Evolutionary conservation across 495 filamentous ascomycete species (phyloP).

Genomic region (Penicillium verhagenii): DNA sequence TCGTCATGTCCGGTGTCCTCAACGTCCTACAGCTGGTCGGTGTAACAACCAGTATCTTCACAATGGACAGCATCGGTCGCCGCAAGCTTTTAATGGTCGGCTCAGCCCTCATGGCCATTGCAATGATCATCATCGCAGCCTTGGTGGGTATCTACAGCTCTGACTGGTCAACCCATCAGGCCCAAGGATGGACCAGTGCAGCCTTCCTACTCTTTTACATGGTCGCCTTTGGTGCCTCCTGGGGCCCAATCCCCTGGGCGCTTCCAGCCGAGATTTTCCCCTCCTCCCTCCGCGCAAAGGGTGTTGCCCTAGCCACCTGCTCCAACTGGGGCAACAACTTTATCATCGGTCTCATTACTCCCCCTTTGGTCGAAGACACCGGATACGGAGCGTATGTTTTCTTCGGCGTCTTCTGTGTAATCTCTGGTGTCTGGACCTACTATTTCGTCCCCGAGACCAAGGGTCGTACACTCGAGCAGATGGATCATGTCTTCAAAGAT

Average conservation of each 20-base stretch:
- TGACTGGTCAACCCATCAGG: conserved; percentile 44
- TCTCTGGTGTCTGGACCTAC: conserved; percentile 51
- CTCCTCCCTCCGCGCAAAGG: conserved; percentile 51
- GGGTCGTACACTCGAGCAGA: conserved; percentile 57
- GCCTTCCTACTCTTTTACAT: conserved; percentile 50
- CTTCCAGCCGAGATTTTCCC: conserved; percentile 47
- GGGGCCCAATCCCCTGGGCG: conserved; percentile 49
- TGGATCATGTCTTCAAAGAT: conserved; percentile 54
- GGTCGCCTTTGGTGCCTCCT: conserved; percentile 47
- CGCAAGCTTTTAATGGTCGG: conserved; percentile 47
- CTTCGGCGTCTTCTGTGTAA: conserved; percentile 57
- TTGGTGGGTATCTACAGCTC: conserved; percentile 43
- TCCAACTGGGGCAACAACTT: conserved; percentile 60
- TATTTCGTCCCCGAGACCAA: conserved; percentile 59
- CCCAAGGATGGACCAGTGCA: conserved; percentile 49
- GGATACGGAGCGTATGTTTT: conserved; percentile 57
- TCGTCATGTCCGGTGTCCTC: conserved; percentile 59
- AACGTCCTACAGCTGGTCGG: conserved; percentile 55
- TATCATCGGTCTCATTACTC: conserved; percentile 54
- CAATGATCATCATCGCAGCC: conserved; percentile 51
- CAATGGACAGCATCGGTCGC: conserved; percentile 48
- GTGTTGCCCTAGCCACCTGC: conserved; percentile 51
- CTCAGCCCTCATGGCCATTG: conserved; percentile 46
- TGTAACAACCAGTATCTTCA: conserved; percentile 47
- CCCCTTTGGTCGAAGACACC: conserved; percentile 52